phyloP scores from a whole-genome alignment of 1,139 yeast species.

The Insectozyma bohioensis region DNA sequence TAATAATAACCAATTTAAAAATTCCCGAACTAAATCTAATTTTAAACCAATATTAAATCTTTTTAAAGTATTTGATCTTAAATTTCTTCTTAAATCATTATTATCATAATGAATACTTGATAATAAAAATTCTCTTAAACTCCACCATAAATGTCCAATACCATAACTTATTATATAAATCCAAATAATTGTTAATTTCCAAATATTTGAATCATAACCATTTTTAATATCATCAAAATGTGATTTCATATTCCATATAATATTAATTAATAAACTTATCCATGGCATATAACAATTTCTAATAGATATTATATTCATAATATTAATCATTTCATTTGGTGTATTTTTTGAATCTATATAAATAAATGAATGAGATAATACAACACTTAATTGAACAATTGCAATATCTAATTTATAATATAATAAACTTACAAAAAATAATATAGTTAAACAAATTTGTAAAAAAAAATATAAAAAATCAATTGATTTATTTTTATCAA shows the following conservation, averaged over 20 bases:
- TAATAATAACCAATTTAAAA: constrained; percentile 20
- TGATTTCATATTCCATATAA: constrained; percentile 14
- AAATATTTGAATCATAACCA: no score
- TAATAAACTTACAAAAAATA: constrained; percentile 18
- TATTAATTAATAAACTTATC: constrained; percentile 20
- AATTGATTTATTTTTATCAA: constrained; percentile 20
- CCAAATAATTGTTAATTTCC: constrained; percentile 16
- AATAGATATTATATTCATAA: constrained; percentile 29
- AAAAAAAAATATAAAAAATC: constrained; percentile 34
- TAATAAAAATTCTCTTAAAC: constrained; percentile 23
- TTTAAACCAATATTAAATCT: constrained; percentile 14
- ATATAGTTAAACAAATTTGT: constrained; percentile 26
- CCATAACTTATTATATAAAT: constrained; percentile 20
- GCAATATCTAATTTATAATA: constrained; percentile 17
- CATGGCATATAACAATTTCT: constrained; percentile 28
- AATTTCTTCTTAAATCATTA: constrained; percentile 12
- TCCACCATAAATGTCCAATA: constrained; percentile 45
- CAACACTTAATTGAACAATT: constrained; percentile 21
- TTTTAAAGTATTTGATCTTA: constrained; percentile 16
- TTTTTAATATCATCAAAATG: constrained; percentile 3
- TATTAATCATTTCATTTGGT: constrained; percentile 25
- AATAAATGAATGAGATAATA: constrained; percentile 26
- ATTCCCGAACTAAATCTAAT: constrained; percentile 15
- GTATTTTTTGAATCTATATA: constrained; percentile 31
- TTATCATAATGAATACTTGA: constrained; percentile 20